These are phyloP conservation scores for Penicillium sp. DNA, from an alignment of 2,329 filamentous ascomycete genomes.

Conservation along the genomic window DNA sequence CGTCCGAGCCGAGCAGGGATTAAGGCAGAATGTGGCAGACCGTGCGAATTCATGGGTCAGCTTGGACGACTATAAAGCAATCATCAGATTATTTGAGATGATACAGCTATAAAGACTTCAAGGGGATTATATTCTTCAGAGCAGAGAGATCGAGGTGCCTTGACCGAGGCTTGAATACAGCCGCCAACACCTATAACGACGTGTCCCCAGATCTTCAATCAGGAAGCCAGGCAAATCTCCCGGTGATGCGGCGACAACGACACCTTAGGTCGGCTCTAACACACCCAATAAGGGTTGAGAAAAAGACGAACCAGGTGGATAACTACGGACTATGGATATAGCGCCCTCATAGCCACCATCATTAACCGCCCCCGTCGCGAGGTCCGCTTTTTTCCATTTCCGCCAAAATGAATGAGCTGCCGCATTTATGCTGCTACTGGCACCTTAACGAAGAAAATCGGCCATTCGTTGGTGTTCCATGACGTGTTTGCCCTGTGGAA, in stretches of 20 bases:
- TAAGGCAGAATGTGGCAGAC: slow-evolving; percentile 8
- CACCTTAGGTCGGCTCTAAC: slow-evolving; percentile 12
- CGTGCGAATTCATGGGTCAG: slow-evolving; percentile 1
- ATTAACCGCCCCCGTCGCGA: slow-evolving; percentile 25
- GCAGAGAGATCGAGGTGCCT: neutral
- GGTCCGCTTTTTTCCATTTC: slow-evolving; percentile 4
- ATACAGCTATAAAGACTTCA: neutral
- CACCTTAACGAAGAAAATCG: neutral
- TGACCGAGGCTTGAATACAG: slow-evolving; percentile 8
- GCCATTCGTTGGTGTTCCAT: neutral
- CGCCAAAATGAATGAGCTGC: neutral
- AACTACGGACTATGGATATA: slow-evolving; percentile 25
- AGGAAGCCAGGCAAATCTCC: slow-evolving; percentile 15
- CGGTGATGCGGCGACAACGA: slow-evolving; percentile 17
- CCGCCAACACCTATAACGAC: neutral
- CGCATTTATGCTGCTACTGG: neutral
- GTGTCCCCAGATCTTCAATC: slow-evolving; percentile 21
- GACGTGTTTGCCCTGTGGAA: no score
- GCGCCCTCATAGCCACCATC: slow-evolving; percentile 24
- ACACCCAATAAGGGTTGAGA: slow-evolving; percentile 25
- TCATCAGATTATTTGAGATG: neutral
- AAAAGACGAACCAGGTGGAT: slow-evolving; percentile 24
- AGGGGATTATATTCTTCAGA: neutral
- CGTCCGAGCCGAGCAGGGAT: slow-evolving; percentile 16
- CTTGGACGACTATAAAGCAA: neutral